Evolutionary conservation across 129 eudicot genomes (phyloP).

Genomic region (Smallanthus sonchifolius): DNA sequence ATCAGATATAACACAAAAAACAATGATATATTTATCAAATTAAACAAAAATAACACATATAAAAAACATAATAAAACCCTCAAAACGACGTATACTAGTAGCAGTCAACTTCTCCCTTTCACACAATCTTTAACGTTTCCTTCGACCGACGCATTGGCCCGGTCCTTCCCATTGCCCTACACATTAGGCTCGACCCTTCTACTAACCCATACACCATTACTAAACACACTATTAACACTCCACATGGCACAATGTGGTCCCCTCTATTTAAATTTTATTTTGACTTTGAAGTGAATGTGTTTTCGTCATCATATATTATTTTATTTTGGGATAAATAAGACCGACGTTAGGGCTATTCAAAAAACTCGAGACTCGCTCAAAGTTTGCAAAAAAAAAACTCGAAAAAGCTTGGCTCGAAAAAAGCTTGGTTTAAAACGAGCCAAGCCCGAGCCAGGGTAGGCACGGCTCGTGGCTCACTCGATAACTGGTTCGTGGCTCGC

Average conservation of each 20-base stretch:
- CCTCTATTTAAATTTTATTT: not conserved
- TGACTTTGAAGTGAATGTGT: not conserved
- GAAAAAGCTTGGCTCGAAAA: too few relatives aligned
- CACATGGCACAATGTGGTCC: not conserved
- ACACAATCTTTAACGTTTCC: not conserved
- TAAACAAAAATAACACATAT: not conserved
- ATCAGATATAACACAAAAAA: not conserved
- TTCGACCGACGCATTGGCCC: not conserved
- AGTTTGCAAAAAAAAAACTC: too few relatives aligned
- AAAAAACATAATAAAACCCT: not conserved
- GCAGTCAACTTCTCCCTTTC: not conserved
- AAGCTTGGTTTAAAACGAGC: too few relatives aligned
- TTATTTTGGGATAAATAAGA: not conserved
- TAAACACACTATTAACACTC: not conserved
- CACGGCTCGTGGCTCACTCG: too few relatives aligned
- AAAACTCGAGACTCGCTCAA: too few relatives aligned
- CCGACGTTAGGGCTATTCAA: too few relatives aligned
- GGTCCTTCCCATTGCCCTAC: too few relatives aligned
- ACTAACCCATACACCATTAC: not conserved
- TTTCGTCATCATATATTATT: too few relatives aligned
- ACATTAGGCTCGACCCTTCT: not conserved
- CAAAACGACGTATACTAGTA: not conserved
- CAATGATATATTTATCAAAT: not conserved
- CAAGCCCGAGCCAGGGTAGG: too few relatives aligned
- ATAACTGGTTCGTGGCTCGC: too few relatives aligned